phyloP scores from a whole-genome alignment of 129 eudicot species.

The Heracleum sosnowskyi region DNA sequence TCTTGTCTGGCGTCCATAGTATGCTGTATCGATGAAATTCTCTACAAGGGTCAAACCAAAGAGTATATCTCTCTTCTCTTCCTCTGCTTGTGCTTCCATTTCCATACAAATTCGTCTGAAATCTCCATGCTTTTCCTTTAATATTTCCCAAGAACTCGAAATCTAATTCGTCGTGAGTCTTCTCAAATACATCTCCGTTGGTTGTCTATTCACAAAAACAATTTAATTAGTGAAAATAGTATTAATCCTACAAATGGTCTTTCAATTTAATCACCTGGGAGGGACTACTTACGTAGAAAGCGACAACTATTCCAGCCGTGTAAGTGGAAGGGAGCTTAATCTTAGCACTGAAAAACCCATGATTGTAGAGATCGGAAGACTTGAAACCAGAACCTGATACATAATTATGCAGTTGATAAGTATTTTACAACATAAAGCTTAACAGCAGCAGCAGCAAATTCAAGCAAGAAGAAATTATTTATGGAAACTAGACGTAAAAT shows the following conservation, averaged over 20 bases:
- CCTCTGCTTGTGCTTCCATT: slow-evolving; percentile 94
- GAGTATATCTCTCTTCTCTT: slow-evolving; percentile 81
- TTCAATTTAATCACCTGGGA: too few species aligned
- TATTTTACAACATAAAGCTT: too few species aligned
- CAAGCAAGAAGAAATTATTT: too few species aligned
- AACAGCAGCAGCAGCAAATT: too few species aligned
- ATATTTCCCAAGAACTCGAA: slow-evolving; percentile 85
- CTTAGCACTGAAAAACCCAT: slow-evolving; percentile 87
- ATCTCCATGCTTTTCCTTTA: slow-evolving; percentile 78
- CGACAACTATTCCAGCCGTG: slow-evolving; percentile 92
- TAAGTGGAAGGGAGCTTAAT: slow-evolving; percentile 75
- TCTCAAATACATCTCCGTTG: slow-evolving; percentile 70
- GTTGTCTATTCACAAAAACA: slow-evolving; percentile 43
- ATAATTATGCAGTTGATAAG: background rate
- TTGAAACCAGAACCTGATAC: slow-evolving; percentile 73
- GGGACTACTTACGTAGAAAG: slow-evolving; percentile 58
- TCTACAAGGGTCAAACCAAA: slow-evolving; percentile 86
- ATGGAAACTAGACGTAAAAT: too few species aligned
- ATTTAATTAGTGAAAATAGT: too few species aligned
- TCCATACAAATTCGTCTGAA: slow-evolving; percentile 89
- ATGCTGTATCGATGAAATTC: slow-evolving; percentile 81
- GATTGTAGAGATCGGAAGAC: slow-evolving; percentile 63
- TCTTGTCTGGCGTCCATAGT: slow-evolving; percentile 62
- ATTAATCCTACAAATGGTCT: too few species aligned
- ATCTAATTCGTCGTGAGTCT: slow-evolving; percentile 79